Conservation (phyloP, 2,329 filamentous ascomycete genomes). For the Metarhizium robertsii region DNA sequence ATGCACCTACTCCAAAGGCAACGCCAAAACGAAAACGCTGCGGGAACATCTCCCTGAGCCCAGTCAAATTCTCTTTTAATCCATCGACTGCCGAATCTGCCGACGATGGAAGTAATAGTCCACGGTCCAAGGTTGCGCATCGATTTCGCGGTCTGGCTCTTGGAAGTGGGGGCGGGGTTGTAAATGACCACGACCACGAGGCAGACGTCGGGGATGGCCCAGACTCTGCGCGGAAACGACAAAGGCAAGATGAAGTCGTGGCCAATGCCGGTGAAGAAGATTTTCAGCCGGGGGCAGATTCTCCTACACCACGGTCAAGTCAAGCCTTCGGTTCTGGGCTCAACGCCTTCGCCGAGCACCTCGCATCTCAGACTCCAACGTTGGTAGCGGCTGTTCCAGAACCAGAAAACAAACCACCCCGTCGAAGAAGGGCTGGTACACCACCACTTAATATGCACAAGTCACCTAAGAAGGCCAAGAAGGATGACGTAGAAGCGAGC, state of each 20-base stretch:
- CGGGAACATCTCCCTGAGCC: conserved; percentile 22
- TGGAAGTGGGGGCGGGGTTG: conserved; percentile 35
- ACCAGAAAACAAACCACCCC: conserved; percentile 21
- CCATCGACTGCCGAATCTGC: conserved; percentile 17
- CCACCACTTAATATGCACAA: conserved; percentile 26
- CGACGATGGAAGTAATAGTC: conserved; percentile 42
- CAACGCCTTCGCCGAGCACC: neutral
- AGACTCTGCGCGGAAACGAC: conserved; percentile 7
- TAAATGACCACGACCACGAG: conserved; percentile 14
- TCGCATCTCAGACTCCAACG: neutral
- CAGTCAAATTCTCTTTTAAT: conserved; percentile 39
- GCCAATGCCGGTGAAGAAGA: conserved; percentile 5
- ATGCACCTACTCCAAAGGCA: conserved; percentile 10
- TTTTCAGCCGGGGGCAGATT: neutral
- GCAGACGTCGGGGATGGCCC: conserved; percentile 16
- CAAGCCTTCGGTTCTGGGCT: neutral
- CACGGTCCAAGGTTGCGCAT: conserved; percentile 42
- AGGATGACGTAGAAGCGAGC: neutral
- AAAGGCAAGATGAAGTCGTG: conserved; percentile 1
- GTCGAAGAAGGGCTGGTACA: conserved; percentile 26
- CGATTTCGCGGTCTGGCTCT: conserved; percentile 43
- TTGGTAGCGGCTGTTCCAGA: neutral
- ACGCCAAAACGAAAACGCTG: conserved; percentile 40
- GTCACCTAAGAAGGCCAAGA: conserved; percentile 10
- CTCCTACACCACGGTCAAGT: neutral